These are phyloP conservation scores for Lecanicillium sp. DNA, from an alignment of 2,329 filamentous ascomycete genomes.

Conservation along the genomic window DNA sequence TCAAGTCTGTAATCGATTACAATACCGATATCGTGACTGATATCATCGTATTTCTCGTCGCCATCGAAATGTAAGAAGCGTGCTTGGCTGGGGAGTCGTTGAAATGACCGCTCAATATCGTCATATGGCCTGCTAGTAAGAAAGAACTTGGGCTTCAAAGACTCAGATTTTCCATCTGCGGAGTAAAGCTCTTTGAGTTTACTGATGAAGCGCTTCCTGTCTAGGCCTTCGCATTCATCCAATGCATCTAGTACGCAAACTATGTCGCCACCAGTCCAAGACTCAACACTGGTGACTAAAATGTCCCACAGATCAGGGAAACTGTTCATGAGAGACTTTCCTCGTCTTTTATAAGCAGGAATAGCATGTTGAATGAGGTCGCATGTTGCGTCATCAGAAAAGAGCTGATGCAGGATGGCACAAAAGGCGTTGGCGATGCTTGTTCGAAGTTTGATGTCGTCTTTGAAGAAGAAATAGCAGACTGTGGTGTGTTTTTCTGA, in stretches of 20 bases:
- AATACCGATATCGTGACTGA: constrained; percentile 1
- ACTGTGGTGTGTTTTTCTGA: constrained; percentile 18
- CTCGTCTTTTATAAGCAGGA: background rate
- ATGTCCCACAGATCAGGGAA: background rate
- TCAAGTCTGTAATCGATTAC: background rate
- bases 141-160: background rate
- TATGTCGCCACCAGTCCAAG: background rate
- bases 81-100: background rate
- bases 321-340: background rate
- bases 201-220: background rate
- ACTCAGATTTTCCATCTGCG: background rate
- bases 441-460: constrained; percentile 28
- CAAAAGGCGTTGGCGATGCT: constrained; percentile 25
- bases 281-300: background rate
- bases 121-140: constrained; percentile 4
- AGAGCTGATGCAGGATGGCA: constrained; percentile 32
- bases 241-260: constrained; percentile 6
- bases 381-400: constrained; percentile 15
- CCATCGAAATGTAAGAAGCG: background rate
- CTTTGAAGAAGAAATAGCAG: constrained; percentile 35
- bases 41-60: background rate
- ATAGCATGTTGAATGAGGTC: background rate
- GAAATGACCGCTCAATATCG: background rate
- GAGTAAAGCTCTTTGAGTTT: background rate
- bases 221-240: background rate